Conservation (phyloP, 2,329 filamentous ascomycete species). For the Xylariales sp. region DNA sequence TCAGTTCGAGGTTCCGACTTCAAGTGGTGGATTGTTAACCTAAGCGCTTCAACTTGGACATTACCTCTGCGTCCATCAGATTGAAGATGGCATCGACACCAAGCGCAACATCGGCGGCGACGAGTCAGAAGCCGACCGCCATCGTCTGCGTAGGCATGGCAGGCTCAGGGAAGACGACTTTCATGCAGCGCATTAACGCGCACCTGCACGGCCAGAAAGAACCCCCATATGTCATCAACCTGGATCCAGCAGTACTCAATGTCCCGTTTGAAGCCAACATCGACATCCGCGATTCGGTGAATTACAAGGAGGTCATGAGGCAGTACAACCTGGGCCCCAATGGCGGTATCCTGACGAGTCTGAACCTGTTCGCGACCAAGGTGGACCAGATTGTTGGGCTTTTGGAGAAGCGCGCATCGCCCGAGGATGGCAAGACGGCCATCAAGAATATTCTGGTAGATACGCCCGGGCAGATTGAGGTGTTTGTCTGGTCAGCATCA, state of each 20-base stretch:
- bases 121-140: conserved; percentile 55
- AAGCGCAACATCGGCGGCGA: conserved; percentile 11
- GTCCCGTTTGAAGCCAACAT: conserved; percentile 97
- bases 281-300: conserved; percentile 96
- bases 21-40: neutral
- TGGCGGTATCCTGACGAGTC: conserved; percentile 88
- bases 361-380: conserved; percentile 97
- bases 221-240: conserved; percentile 92
- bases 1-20: neutral
- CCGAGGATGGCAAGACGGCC: conserved; percentile 43
- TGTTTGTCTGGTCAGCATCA: conserved; percentile 96
- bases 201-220: conserved; percentile 77
- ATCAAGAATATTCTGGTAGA: conserved; percentile 87
- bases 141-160: conserved; percentile 98
- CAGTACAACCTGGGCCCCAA: conserved; percentile 98
- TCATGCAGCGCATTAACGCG: conserved; percentile 97
- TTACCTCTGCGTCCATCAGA: too few species aligned
- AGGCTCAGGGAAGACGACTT: conserved; percentile 98
- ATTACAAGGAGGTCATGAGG: conserved; percentile 99
- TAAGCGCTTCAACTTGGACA: too few species aligned
- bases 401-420: conserved; percentile 79
- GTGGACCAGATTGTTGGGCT: conserved; percentile 90
- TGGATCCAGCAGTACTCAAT: conserved; percentile 89
- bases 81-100: conserved; percentile 19
- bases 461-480: conserved; percentile 96